Percentiles rank a stretch among this genome's conserved stretches.
phyloP scores from a whole-genome alignment of 192 early-diverging fungal genomes.

The Neocallimastix lanati region DNA sequence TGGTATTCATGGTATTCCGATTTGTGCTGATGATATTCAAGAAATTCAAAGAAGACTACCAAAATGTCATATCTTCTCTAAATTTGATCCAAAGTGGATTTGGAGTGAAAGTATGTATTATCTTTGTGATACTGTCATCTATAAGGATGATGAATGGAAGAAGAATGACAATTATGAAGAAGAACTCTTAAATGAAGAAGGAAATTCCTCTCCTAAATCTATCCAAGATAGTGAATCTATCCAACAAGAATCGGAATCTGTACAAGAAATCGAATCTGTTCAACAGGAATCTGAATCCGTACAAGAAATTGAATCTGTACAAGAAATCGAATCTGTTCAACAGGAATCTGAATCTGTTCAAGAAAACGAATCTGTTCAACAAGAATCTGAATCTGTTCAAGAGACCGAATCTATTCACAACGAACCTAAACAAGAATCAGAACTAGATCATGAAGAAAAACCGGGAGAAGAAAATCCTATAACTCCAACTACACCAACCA shows the following conservation, averaged over 20 bases:
- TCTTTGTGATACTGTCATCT: neutral
- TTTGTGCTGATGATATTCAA: neutral
- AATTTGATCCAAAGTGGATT: neutral
- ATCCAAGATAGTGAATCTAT: neutral
- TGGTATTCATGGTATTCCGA: neutral
- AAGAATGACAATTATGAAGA: neutral
- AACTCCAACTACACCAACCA: neutral
- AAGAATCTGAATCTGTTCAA: neutral
- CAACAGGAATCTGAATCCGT: neutral
- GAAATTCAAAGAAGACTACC: neutral
- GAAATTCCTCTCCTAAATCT: too few species aligned
- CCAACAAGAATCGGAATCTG: neutral
- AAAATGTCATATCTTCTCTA: neutral
- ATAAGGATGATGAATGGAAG: neutral
- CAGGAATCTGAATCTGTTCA: neutral
- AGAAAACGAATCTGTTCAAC: neutral
- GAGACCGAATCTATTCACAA: neutral
- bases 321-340: too few species aligned
- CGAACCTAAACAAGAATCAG: neutral
- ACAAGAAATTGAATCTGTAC: neutral
- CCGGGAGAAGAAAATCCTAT: neutral
- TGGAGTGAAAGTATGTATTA: neutral
- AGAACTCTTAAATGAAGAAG: neutral
- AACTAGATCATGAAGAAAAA: neutral
- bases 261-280: neutral